Evolutionary conservation across 1,139 yeast genomes (phyloP), one percentile per base, ranked within the genome.

Genomic region (Candida sp.): DNA sequence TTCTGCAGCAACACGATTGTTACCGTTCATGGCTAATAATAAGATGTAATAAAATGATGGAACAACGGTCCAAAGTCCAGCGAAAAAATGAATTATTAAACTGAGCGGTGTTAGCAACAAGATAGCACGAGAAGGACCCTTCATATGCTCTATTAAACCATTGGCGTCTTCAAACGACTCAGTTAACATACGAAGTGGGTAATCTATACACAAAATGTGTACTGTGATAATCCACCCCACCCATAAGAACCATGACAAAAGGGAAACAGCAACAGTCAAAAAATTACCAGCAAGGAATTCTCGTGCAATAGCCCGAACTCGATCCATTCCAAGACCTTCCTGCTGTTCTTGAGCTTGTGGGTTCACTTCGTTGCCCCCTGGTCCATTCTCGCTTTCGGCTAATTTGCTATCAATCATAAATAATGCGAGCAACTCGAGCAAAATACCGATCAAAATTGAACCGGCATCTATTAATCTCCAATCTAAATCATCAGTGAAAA

Each of bases 181-280:
- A 5, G 36, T 35, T 36, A 36, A 42, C 8, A 47, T 22, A 21
- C 53, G 49, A 5, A 56, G 44, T 8, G 69, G 67, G 9, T 57
- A 44, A 42, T 64, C 68, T 25, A 66, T 51, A 37, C 61, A 61
- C 33, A 55, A 47, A 15, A 52, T 50, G 43, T 67, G 72, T 6
- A 59, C 51, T 9, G 53, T 40, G 4, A 47, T 36, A 3, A 56
- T 47, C 68, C 69, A 65, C 6, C 48, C 19, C 2, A 46, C 25
- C 61, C 64, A 59, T 11, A 51, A 44, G 6, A 47, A 41, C 22
- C 46, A 37, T 9, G 49, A 38, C 11, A 33, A 22, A 6, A 42
- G 35, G 19, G 30, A 34, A 12, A 29, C 34, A n/a, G 27, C 34
- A 22, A 29, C 36, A 33, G 21, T 33, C 34, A 29, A 25, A 4